Evolutionary conservation across 1,284 basidiomycete genomes (phyloP).

Genomic region (Ceratorhiza oryzae-sativae): DNA sequence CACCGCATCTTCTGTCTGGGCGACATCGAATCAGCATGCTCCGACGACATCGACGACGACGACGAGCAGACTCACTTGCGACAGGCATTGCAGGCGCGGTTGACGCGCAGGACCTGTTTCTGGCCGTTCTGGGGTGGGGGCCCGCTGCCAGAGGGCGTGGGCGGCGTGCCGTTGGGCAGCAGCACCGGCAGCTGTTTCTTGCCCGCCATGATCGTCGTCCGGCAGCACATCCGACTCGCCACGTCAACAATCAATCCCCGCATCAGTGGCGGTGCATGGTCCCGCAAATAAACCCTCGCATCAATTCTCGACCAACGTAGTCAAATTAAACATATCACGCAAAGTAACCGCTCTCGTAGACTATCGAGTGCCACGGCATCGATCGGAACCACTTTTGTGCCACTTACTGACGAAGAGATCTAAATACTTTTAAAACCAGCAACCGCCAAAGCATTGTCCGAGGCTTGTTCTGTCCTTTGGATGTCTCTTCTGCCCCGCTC

Average conservation of each 20-base stretch:
- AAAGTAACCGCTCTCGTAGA: no score
- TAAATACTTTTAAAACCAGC: no score
- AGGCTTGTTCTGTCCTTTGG: no score
- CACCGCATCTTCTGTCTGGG: slow-evolving; percentile 43
- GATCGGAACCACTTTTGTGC: no score
- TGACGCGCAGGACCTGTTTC: slow-evolving; percentile 40
- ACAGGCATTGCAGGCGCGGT: slow-evolving; percentile 42
- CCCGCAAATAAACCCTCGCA: not conserved
- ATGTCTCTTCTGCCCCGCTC: no score
- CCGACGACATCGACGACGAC: not conserved
- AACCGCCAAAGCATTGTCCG: no score
- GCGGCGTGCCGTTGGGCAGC: slow-evolving; percentile 22
- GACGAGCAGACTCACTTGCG: slow-evolving; percentile 38
- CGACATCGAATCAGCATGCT: not conserved
- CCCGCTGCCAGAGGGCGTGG: not conserved
- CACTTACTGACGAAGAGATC: no score
- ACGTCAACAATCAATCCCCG: slow-evolving; percentile 26
- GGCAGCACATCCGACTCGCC: slow-evolving; percentile 12
- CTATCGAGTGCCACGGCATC: no score
- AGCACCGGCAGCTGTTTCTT: slow-evolving; percentile 23
- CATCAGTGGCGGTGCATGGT: slow-evolving; percentile 23
- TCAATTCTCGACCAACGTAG: not conserved
- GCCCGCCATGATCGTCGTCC: slow-evolving; percentile 28
- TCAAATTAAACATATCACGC: no score
- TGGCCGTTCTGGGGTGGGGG: slow-evolving; percentile 23